Conservation (phyloP, 2,329 filamentous ascomycete species). For the Aspergillus novofumigatus region DNA sequence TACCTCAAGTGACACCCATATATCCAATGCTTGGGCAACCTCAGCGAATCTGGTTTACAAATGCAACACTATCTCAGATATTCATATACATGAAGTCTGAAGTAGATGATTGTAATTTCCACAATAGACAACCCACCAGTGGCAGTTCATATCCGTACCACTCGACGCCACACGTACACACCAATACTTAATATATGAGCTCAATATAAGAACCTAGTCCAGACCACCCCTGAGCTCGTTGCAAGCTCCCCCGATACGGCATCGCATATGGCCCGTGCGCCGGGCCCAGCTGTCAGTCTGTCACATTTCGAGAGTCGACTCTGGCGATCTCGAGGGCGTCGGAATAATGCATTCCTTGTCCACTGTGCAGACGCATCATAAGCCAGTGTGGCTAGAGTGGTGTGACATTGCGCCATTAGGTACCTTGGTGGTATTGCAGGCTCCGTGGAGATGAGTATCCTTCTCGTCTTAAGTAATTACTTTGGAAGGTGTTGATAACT, state of each 20-base stretch:
- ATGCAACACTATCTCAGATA: not conserved
- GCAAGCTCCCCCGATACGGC: not conserved
- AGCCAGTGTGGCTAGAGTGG: too few species aligned
- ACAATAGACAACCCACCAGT: not conserved
- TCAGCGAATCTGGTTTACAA: too few species aligned
- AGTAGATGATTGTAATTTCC: not conserved
- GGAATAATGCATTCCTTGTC: not conserved
- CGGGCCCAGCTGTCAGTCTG: not conserved
- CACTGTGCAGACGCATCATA: too few species aligned
- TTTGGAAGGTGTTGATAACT: not conserved
- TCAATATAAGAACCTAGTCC: not conserved
- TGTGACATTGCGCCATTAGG: too few species aligned
- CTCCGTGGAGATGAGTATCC: not conserved
- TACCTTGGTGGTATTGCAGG: not conserved
- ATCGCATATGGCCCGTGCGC: not conserved
- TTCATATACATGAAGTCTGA: not conserved
- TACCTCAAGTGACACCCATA: too few species aligned
- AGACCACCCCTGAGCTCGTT: not conserved
- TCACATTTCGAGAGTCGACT: not conserved
- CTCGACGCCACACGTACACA: not conserved
- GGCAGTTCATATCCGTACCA: not conserved
- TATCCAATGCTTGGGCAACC: too few species aligned
- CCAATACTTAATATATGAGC: not conserved
- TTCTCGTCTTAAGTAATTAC: not conserved
- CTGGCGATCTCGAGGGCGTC: not conserved